Percentiles rank a stretch among this genome's conserved stretches.
Conservation (phyloP, 768 basidiomycete species). For the Suillus ampliporus region DNA sequence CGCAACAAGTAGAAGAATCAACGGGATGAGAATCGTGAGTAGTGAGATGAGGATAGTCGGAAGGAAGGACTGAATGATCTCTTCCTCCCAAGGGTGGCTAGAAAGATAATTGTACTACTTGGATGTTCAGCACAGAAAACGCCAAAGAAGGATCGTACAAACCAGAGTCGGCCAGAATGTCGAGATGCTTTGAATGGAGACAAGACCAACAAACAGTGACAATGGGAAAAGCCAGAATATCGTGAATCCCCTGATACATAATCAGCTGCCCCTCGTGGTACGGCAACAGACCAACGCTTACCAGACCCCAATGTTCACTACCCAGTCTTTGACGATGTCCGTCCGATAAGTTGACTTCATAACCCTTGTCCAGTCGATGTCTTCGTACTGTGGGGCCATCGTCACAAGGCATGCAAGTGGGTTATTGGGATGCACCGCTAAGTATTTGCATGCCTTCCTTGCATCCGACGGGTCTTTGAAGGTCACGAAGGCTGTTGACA, state of each 20-base stretch:
- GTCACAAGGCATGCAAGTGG: slow-evolving; percentile 70
- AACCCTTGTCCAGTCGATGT: slow-evolving; percentile 79
- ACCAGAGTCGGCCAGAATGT: slow-evolving; percentile 73
- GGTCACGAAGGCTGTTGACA: slow-evolving; percentile 83
- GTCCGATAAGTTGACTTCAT: slow-evolving; percentile 73
- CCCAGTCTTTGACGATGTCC: slow-evolving; percentile 83
- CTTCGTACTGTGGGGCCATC: slow-evolving; percentile 77
- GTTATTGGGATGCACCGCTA: slow-evolving; percentile 77
- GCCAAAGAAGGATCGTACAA: slow-evolving; percentile 25
- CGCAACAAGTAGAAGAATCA: slow-evolving; percentile 81
- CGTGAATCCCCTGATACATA: slow-evolving; percentile 61
- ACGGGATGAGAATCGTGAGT: slow-evolving; percentile 79
- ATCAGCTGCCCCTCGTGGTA: not conserved
- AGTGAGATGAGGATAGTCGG: slow-evolving; percentile 85
- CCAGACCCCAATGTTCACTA: slow-evolving; percentile 80
- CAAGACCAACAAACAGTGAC: slow-evolving; percentile 73
- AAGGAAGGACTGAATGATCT: slow-evolving; percentile 71
- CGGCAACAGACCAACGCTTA: slow-evolving; percentile 31
- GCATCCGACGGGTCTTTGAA: slow-evolving; percentile 75
- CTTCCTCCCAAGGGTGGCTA: slow-evolving; percentile 71
- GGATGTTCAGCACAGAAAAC: not conserved
- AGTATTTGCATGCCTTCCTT: slow-evolving; percentile 68
- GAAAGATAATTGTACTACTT: slow-evolving; percentile 69
- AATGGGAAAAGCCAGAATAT: slow-evolving; percentile 79
- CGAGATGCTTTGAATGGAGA: slow-evolving; percentile 76